A percentile compares a stretch with the other conserved stretches of the same genome.
Conservation (phyloP, 345 rosid species). For the Nasturtium officinale region DNA sequence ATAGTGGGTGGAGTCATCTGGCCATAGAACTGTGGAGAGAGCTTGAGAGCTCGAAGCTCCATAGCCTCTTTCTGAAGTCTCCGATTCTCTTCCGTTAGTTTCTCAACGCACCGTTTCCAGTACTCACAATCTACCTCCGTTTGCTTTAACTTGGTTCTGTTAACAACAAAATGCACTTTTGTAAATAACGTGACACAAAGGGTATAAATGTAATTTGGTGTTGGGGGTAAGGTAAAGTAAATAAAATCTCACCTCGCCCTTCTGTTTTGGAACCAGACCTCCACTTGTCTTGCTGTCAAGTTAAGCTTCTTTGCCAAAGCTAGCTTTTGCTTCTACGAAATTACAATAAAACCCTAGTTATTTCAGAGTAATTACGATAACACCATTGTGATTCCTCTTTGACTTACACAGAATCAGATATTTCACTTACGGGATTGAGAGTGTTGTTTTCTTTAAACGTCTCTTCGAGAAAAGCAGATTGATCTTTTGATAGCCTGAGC, state of each 20-base stretch:
- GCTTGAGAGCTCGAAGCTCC: conserved; percentile 92
- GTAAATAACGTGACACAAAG: not conserved
- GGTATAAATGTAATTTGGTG: conserved; percentile 12
- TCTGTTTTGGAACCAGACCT: conserved; percentile 99
- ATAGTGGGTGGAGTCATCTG: conserved; percentile 99
- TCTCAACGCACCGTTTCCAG: conserved; percentile 87
- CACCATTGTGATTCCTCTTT: not conserved
- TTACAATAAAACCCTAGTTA: not conserved
- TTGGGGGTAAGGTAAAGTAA: too few relatives aligned
- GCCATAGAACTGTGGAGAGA: conserved; percentile 96
- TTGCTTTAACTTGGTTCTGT: conserved; percentile 96
- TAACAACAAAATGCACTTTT: not conserved
- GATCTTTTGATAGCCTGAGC: conserved; percentile 88
- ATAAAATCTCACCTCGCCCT: conserved; percentile 77
- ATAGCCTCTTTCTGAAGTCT: conserved; percentile 92
- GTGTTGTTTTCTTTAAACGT: conserved; percentile 97
- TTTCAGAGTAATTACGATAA: not conserved
- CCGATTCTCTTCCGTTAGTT: conserved; percentile 91
- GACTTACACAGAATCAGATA: not conserved
- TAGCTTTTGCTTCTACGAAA: conserved; percentile 77
- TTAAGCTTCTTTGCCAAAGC: conserved; percentile 83
- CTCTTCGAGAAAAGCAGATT: conserved; percentile 89
- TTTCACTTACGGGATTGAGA: conserved; percentile 85
- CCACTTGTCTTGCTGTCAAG: conserved; percentile 88
- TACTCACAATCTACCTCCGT: conserved; percentile 98